A percentile compares a stretch with the other conserved stretches of the same genome.
phyloP scores from a whole-genome alignment of 352 stramenopile species.

The Phytopythium aichiense region DNA sequence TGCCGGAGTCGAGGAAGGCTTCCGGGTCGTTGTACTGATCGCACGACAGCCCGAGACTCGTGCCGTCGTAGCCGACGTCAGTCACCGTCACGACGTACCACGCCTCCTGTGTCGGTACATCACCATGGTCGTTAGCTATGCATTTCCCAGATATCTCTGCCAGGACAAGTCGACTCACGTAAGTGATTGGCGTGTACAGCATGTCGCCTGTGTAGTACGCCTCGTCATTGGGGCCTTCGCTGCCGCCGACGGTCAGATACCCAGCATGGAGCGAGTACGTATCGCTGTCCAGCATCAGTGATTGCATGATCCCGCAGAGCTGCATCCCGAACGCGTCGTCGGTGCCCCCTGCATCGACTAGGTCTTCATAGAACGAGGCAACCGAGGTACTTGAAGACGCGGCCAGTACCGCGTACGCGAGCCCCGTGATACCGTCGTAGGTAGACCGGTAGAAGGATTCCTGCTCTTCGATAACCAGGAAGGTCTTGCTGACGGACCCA shows the following conservation, averaged over 20 bases:
- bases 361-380: constrained; percentile 51
- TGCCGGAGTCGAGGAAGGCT: constrained; percentile 79
- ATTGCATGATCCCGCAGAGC: constrained; percentile 77
- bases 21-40: constrained; percentile 67
- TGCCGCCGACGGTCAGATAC: constrained; percentile 63
- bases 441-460: constrained; percentile 67
- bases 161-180: constrained; percentile 17
- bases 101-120: constrained; percentile 39
- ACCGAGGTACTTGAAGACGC: constrained; percentile 34
- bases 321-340: constrained; percentile 69
- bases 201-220: constrained; percentile 62
- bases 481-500: constrained; percentile 51
- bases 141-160: not conserved
- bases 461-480: constrained; percentile 72
- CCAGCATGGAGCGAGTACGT: constrained; percentile 55
- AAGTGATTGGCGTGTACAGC: constrained; percentile 72
- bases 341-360: constrained; percentile 36
- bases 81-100: constrained; percentile 81
- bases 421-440: constrained; percentile 76
- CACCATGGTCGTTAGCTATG: not conserved
- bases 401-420: constrained; percentile 58
- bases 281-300: constrained; percentile 31
- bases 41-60: constrained; percentile 57
- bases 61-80: constrained; percentile 61
- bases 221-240: constrained; percentile 45